Conservation (phyloP, 805 yeast genomes). For the Candida multigemmis region DNA sequence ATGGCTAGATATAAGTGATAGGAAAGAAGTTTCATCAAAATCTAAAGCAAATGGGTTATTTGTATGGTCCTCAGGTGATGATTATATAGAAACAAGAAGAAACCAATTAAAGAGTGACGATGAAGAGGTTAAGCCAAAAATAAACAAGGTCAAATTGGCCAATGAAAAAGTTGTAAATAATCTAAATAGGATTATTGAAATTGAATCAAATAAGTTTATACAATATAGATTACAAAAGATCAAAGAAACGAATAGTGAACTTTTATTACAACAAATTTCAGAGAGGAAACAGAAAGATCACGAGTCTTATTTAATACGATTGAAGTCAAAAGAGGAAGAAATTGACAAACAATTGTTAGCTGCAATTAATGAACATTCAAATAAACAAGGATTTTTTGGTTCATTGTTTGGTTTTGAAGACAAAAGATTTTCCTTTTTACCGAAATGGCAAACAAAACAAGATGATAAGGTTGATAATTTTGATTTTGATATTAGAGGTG, state of each 20-base stretch:
- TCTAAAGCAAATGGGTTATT: slow-evolving; percentile 24
- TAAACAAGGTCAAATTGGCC: slow-evolving; percentile 5
- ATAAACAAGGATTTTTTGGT: slow-evolving; percentile 7
- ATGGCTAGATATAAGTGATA: slow-evolving; percentile 12
- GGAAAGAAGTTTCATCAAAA: slow-evolving; percentile 4
- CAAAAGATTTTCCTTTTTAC: slow-evolving; percentile 13
- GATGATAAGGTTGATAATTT: slow-evolving; percentile 1
- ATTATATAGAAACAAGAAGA: slow-evolving; percentile 23
- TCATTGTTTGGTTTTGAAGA: slow-evolving; percentile 1
- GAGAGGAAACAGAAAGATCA: slow-evolving; percentile 32
- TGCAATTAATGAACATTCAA: slow-evolving; percentile 15
- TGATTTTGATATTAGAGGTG: background rate
- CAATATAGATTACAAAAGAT: slow-evolving; percentile 29
- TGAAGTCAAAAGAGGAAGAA: slow-evolving; percentile 29
- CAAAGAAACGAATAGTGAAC: slow-evolving; percentile 27
- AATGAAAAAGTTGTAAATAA: slow-evolving; percentile 12
- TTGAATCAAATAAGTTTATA: slow-evolving; percentile 27
- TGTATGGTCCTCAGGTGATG: slow-evolving; percentile 35
- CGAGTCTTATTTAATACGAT: slow-evolving; percentile 23
- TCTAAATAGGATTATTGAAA: slow-evolving; percentile 20
- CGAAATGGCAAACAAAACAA: slow-evolving; percentile 5
- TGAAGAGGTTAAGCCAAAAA: slow-evolving; percentile 1
- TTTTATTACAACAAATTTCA: slow-evolving; percentile 24
- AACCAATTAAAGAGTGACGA: slow-evolving; percentile 8
- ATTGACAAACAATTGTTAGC: slow-evolving; percentile 20